Evolutionary conservation across 2,329 filamentous ascomycete genomes (phyloP).

Genomic region (Ceratocystis huliohia): DNA sequence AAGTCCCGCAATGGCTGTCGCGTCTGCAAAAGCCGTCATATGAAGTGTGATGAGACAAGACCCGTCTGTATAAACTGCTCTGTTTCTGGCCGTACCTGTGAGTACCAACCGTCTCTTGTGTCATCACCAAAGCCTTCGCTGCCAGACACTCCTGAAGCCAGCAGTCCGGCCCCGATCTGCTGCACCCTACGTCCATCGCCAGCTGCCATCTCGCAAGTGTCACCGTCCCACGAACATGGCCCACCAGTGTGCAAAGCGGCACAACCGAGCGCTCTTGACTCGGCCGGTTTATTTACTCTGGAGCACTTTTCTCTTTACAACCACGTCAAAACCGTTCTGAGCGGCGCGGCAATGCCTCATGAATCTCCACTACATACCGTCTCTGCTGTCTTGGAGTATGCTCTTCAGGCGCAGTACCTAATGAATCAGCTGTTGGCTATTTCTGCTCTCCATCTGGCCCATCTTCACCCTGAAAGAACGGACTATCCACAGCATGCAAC

Average conservation of each 20-base stretch:
- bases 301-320: slow-evolving; percentile 30
- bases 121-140: not conserved
- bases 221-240: not conserved
- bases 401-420: slow-evolving; percentile 32
- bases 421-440: slow-evolving; percentile 37
- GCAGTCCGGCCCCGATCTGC: not conserved
- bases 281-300: slow-evolving; percentile 27
- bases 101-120: slow-evolving; percentile 24
- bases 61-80: slow-evolving; percentile 33
- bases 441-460: slow-evolving; percentile 33
- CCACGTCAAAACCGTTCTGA: slow-evolving; percentile 26
- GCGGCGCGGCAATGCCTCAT: slow-evolving; percentile 22
- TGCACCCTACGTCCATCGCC: not conserved
- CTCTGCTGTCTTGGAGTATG: slow-evolving; percentile 19
- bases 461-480: slow-evolving; percentile 23
- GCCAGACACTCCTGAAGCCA: not conserved
- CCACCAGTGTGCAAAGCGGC: not conserved
- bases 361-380: not conserved
- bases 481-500: slow-evolving; percentile 31
- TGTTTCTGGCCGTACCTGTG: slow-evolving; percentile 29
- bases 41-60: slow-evolving; percentile 34
- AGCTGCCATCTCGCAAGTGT: not conserved
- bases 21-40: slow-evolving; percentile 33
- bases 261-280: not conserved
- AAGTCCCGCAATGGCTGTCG: slow-evolving; percentile 33